A percentile compares a stretch with the other conserved stretches of the same genome.
phyloP scores from a whole-genome alignment of 169 alveolate genomes.

The Eimeria acervulina region DNA sequence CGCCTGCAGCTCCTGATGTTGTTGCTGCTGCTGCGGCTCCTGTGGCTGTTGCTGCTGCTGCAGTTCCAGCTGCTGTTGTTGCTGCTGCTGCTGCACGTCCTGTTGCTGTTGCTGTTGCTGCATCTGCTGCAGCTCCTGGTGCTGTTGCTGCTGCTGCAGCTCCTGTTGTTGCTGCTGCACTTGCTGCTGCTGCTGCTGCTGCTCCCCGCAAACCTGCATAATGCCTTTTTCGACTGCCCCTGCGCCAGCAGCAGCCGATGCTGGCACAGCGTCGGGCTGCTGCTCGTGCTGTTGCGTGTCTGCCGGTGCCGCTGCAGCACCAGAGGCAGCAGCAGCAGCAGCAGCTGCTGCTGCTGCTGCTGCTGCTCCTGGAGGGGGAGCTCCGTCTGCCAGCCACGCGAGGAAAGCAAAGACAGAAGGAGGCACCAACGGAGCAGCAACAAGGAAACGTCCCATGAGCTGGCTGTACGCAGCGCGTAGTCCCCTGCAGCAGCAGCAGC shows the following conservation, averaged over 20 bases:
- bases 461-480: constrained; percentile 58
- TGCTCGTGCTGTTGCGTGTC: not conserved
- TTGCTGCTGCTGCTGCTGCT: not conserved
- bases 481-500: not conserved
- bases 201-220: not conserved
- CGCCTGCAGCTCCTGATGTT: not conserved
- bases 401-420: constrained; percentile 35
- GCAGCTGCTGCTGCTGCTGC: constrained; percentile 51
- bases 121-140: not conserved
- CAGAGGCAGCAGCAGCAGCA: constrained; percentile 8
- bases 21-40: not conserved
- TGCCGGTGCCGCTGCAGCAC: not conserved
- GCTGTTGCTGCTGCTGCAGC: not conserved
- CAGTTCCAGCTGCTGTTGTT: not conserved
- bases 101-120: not conserved
- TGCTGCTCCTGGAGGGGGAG: constrained; percentile 28
- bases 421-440: constrained; percentile 34
- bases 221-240: not conserved
- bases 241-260: not conserved
- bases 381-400: constrained; percentile 63
- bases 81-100: not conserved
- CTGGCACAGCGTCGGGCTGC: not conserved
- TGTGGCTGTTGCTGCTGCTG: not conserved
- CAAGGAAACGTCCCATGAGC: constrained; percentile 40
- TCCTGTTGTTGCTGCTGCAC: not conserved